Evolutionary conservation across 129 eudicot genomes (phyloP).

Genomic region (Flaveria ramosissima): DNA sequence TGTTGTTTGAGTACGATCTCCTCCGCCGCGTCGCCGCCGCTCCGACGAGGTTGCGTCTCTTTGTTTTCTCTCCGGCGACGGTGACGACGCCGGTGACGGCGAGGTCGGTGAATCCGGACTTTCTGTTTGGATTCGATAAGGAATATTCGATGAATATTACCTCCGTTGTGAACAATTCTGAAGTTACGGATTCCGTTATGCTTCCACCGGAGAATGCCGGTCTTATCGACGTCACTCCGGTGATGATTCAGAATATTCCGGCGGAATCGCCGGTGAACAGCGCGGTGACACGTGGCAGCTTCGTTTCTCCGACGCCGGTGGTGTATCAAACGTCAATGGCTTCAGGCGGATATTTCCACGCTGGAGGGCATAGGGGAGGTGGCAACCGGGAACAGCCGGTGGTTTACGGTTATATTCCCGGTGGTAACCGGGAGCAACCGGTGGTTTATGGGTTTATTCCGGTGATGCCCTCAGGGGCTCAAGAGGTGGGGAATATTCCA

Average conservation of each 20-base stretch:
- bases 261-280: slow-evolving; percentile 3
- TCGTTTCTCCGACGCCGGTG: slow-evolving; percentile 23
- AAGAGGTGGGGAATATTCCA: slow-evolving; percentile 37
- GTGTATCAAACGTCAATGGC: slow-evolving; percentile 25
- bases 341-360: slow-evolving; percentile 35
- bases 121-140: slow-evolving; percentile 73
- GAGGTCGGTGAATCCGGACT: slow-evolving; percentile 57
- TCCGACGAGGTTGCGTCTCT: slow-evolving; percentile 57
- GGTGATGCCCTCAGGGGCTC: slow-evolving; percentile 33
- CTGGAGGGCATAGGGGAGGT: slow-evolving; percentile 31
- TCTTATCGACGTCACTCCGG: slow-evolving; percentile 4
- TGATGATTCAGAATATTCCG: slow-evolving; percentile 33
- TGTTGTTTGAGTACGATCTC: slow-evolving; percentile 71
- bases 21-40: slow-evolving; percentile 42
- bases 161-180: slow-evolving; percentile 18
- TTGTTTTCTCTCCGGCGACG: slow-evolving; percentile 36
- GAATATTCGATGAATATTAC: slow-evolving; percentile 37
- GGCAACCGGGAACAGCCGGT: slow-evolving; percentile 57
- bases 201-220: slow-evolving; percentile 35
- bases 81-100: slow-evolving; percentile 31
- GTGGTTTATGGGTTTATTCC: slow-evolving; percentile 53
- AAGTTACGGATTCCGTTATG: slow-evolving; percentile 16
- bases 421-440: slow-evolving; percentile 55
- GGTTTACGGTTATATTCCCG: slow-evolving; percentile 35
- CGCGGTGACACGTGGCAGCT: slow-evolving; percentile 35